Base-by-base conservation (phyloP, 73 alveolate genomes). In the Paramecium biaurelia region DNA sequence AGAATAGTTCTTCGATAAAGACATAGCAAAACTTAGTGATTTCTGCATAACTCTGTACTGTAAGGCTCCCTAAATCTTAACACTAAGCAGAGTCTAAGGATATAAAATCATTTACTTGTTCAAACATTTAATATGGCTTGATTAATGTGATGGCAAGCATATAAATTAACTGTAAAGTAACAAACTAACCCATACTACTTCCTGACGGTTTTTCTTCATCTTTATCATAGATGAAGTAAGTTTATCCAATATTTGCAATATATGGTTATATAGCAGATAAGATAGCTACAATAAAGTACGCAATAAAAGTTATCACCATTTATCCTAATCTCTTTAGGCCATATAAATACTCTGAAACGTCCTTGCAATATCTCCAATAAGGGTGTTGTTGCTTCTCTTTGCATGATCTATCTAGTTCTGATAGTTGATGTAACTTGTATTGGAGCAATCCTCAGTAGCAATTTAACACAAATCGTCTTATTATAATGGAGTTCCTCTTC, bases 261-360 rank as follows among this genome's bases (percentile, higher is more conserved):
- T 63, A 63, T 9, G 84, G 84, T 30, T 11, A 63, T 30, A 63
- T 20, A 4, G 84, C 41, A 30, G 84, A 23, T 14, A 63, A 7
- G 49, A 63, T 63, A 26, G 84, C 84, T 30, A 63, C 84, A 30
- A 63, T 63, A 32, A 63, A 63, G 84, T 63, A 63, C 45, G 84
- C 49, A 63, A 63, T 9, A 41, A 63, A 63, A 3, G 84, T 63
- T 7, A 63, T 63, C 6, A 63, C 26, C 84, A 63, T 63, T 63
- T 63, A 63, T 63, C 84, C 84, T 63, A 63, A 63, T 63, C 28
- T 53, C 32, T 63, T 63, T 26, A 26, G 2, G 10, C 41, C 21
- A 32, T 7, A 14, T 63, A 26, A 23, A 12, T 63, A 63, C 84
- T 63, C 1, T 63, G 47, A 63, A 63, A 63, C 7, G 84, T 7